Evolutionary conservation across 345 rosid species (phyloP).

Genomic region (Brassica cretica): DNA sequence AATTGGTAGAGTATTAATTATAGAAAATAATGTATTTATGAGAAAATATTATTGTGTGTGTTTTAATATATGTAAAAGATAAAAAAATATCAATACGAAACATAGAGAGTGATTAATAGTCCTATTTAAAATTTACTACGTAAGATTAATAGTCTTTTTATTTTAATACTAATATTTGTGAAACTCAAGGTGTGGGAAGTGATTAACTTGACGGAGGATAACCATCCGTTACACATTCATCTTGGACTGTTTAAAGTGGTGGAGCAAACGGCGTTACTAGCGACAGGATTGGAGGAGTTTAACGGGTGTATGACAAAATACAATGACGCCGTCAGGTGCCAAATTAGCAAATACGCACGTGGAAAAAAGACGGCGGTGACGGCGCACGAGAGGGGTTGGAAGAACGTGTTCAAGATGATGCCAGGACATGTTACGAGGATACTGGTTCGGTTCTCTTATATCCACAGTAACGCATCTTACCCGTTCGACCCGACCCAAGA

Average conservation of each 20-base stretch:
- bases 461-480: slow-evolving; percentile 70
- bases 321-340: slow-evolving; percentile 69
- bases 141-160: slow-evolving; percentile 2
- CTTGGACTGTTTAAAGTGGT: slow-evolving; percentile 67
- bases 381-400: slow-evolving; percentile 87
- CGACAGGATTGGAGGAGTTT: slow-evolving; percentile 47
- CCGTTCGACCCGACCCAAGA: slow-evolving; percentile 68
- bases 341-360: slow-evolving; percentile 52
- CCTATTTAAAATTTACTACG: not conserved
- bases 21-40: not conserved
- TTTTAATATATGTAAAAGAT: not conserved
- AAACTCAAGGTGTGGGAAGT: slow-evolving; percentile 69
- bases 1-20: not conserved
- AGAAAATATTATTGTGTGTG: not conserved
- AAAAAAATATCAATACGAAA: not conserved
- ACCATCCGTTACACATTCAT: slow-evolving; percentile 90
- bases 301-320: slow-evolving; percentile 61
- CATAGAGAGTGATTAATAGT: not conserved
- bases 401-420: slow-evolving; percentile 84
- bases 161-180: slow-evolving; percentile 10
- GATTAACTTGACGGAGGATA: slow-evolving; percentile 87
- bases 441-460: slow-evolving; percentile 59
- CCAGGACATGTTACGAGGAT: slow-evolving; percentile 72
- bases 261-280: slow-evolving; percentile 59
- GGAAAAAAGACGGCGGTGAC: slow-evolving; percentile 52